These are phyloP conservation scores for Fusarium praegraminearum DNA, from an alignment of 2,329 filamentous ascomycete species.

Conservation along the genomic window DNA sequence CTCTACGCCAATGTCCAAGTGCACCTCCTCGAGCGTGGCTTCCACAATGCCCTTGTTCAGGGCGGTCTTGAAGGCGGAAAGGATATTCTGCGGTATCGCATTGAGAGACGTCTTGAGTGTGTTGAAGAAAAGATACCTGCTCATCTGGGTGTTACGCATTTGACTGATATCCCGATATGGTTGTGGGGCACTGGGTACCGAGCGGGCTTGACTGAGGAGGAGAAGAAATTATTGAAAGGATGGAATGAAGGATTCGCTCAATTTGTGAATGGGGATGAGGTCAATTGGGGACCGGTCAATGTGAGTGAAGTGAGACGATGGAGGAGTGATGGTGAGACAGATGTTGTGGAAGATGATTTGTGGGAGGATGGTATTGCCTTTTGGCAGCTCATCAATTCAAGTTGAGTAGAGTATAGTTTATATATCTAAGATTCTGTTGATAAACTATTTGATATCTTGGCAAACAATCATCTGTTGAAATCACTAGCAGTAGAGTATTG, in stretches of 20 bases:
- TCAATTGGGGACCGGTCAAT: fast-evolving
- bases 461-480: too few relatives aligned
- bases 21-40: not conserved
- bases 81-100: not conserved
- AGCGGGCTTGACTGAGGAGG: not conserved
- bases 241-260: not conserved
- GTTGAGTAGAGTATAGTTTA: too few relatives aligned
- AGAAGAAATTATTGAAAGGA: not conserved
- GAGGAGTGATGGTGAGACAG: not conserved
- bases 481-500: too few relatives aligned
- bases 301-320: not conserved
- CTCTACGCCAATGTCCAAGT: constrained; percentile 4
- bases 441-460: too few relatives aligned
- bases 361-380: not conserved
- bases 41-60: not conserved
- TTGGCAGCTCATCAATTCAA: not conserved
- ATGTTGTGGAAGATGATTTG: not conserved
- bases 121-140: not conserved
- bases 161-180: not conserved
- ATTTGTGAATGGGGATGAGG: not conserved
- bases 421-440: too few relatives aligned
- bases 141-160: not conserved
- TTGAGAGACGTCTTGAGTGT: not conserved
- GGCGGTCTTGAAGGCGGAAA: not conserved
- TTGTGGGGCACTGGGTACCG: not conserved